These are phyloP conservation scores for Coccinonectria pachysandricola DNA, from an alignment of 2,329 filamentous ascomycete genomes.

Conservation along the genomic window DNA sequence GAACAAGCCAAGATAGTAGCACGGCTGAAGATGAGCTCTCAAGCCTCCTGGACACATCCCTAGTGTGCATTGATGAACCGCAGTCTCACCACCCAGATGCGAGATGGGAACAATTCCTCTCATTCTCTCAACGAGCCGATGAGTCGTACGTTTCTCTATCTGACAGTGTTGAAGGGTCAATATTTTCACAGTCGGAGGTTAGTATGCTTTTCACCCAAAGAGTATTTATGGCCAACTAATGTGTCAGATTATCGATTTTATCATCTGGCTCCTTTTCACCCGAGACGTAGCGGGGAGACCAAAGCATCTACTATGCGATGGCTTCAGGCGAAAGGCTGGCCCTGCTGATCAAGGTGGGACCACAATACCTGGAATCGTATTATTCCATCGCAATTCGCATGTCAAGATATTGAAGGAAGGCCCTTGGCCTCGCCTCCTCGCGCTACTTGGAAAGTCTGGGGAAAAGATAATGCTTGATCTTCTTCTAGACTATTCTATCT, in stretches of 20 bases:
- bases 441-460: conserved; percentile 62
- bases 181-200: conserved; percentile 56
- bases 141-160: conserved; percentile 46
- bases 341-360: conserved; percentile 23
- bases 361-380: conserved; percentile 55
- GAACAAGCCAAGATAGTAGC: conserved; percentile 16
- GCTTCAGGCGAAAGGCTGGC: conserved; percentile 49
- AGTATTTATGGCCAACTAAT: too few species aligned
- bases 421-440: conserved; percentile 68
- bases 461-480: conserved; percentile 70
- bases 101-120: conserved; percentile 45
- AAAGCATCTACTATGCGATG: conserved; percentile 73
- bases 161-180: conserved; percentile 30
- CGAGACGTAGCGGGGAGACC: conserved; percentile 42
- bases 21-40: conserved; percentile 36
- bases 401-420: conserved; percentile 55
- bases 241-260: conserved; percentile 65
- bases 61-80: conserved; percentile 47
- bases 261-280: conserved; percentile 67
- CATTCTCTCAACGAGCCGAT: conserved; percentile 53
- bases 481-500: conserved; percentile 69
- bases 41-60: conserved; percentile 54
- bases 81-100: conserved; percentile 21
- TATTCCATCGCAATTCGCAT: conserved; percentile 57
- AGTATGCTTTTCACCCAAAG: conserved; percentile 6